Base-by-base conservation (phyloP, 805 yeast species). In the Kazachstania viticola region DNA sequence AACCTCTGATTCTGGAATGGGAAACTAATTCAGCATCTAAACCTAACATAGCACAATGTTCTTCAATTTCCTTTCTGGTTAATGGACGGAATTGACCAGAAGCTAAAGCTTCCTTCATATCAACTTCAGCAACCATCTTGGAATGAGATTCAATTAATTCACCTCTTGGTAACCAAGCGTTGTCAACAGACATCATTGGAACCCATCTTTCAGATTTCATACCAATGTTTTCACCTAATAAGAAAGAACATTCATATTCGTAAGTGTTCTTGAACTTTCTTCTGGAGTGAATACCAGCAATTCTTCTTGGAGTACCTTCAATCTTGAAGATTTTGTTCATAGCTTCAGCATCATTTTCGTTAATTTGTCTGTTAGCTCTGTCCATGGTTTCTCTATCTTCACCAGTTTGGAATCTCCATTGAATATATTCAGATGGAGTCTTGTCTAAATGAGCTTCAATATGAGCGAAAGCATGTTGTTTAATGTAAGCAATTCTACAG, bases 381-480 rank as follows among this genome's bases (percentile, higher is more conserved):
- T 91, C 98, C 98, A 91, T 91, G 70, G 98, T 91, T 76, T 91
- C 98, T 75, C 98, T 85, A 71, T 91, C 98, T 75, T 91, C 98
- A 87, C 98, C 98, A 63, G 98, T 91, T 75, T 91, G 98, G 96
- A 88, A 91, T 80, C 98, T 91, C 98, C 98, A 91, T 75, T 91
- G 98, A 57, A 91, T 91, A 75, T 91, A 91, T 75, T 91, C 98
- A 59, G 96, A 85, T 62, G 98, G 98, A 61, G 99, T 91, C 78
- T 81, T 83, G 78, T 91, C 99, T 66, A 88, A 76, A 65, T 91
- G 98, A 63, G 81, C 76, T 69, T 93, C 99, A 60, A 91, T 88
- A 69, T 91, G 98, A 48, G 97, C 97, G 63, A 91, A 91, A 67
- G 98, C 98, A 68, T 93, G 98, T 74, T 91, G 99, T 75, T 91